phyloP scores from a whole-genome alignment of 768 basidiomycete species.

The Mycena epipterygia region DNA sequence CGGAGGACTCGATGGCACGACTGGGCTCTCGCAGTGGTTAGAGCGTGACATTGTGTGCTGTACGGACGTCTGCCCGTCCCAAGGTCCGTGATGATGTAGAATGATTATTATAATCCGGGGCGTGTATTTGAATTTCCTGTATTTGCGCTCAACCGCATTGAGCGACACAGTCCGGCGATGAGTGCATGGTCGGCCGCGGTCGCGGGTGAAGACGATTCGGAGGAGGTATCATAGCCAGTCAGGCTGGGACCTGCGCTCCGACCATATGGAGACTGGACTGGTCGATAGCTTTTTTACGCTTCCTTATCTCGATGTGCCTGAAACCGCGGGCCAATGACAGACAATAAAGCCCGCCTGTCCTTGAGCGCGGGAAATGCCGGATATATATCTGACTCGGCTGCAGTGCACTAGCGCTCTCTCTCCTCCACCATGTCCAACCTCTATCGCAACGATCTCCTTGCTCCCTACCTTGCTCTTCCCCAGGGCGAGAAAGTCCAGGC shows the following conservation, averaged over 20 bases:
- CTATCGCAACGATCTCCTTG: constrained; percentile 89
- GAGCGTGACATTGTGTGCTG: constrained; percentile 43
- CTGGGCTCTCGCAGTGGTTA: constrained; percentile 82
- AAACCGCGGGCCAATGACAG: background rate
- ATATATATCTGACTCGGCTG: background rate
- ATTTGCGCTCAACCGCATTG: constrained; percentile 8
- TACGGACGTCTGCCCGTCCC: background rate
- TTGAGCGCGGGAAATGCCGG: background rate
- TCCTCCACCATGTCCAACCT: constrained; percentile 45
- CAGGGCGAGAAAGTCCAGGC: constrained; percentile 96
- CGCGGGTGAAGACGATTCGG: background rate
- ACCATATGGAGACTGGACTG: too few relatives aligned
- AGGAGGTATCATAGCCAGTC: background rate
- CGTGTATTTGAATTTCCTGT: constrained; percentile 11
- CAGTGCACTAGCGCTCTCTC: constrained; percentile 35
- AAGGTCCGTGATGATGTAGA: constrained; percentile 7
- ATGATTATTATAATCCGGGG: background rate
- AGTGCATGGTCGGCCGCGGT: background rate
- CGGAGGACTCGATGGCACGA: constrained; percentile 85
- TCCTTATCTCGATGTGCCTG: constrained; percentile 2
- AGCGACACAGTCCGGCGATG: background rate
- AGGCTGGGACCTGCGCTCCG: background rate
- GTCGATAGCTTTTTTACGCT: background rate
- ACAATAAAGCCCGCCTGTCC: too few relatives aligned
- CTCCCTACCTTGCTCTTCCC: constrained; percentile 88